phyloP scores from a whole-genome alignment of 176 grass and related monocot genomes.

The Cocos nucifera region DNA sequence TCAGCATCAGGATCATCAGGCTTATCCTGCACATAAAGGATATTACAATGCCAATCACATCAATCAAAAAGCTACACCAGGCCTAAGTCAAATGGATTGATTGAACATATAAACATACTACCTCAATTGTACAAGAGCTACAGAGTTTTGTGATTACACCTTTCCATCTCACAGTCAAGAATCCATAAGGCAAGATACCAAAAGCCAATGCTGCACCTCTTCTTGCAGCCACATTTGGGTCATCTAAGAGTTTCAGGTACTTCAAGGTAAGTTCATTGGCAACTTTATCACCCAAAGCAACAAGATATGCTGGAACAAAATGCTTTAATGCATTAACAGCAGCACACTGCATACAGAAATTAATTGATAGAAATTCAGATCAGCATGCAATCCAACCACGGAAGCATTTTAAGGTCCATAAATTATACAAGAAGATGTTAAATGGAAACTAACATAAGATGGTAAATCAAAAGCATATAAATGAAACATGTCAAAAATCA shows the following conservation, averaged over 20 bases:
- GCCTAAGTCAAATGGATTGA: constrained; percentile 7
- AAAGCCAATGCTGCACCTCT: constrained; percentile 83
- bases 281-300: constrained; percentile 57
- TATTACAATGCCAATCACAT: not conserved
- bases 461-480: not conserved
- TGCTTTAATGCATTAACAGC: constrained; percentile 81
- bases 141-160: constrained; percentile 70
- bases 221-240: constrained; percentile 91
- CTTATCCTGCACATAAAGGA: constrained; percentile 51
- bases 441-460: constrained; percentile 9
- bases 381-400: no score
- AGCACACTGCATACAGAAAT: constrained; percentile 40
- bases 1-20: constrained; percentile 95
- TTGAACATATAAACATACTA: constrained; percentile 23
- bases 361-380: not conserved
- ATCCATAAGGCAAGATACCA: constrained; percentile 70
- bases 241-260: constrained; percentile 66
- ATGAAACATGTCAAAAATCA: not conserved
- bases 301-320: constrained; percentile 77
- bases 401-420: no score
- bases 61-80: not conserved
- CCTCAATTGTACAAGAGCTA: constrained; percentile 81
- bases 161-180: constrained; percentile 72
- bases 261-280: constrained; percentile 45
- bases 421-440: no score